Evolutionary conservation across 169 alveolate genomes (phyloP).

Genomic region (Perkinsus marinus): DNA sequence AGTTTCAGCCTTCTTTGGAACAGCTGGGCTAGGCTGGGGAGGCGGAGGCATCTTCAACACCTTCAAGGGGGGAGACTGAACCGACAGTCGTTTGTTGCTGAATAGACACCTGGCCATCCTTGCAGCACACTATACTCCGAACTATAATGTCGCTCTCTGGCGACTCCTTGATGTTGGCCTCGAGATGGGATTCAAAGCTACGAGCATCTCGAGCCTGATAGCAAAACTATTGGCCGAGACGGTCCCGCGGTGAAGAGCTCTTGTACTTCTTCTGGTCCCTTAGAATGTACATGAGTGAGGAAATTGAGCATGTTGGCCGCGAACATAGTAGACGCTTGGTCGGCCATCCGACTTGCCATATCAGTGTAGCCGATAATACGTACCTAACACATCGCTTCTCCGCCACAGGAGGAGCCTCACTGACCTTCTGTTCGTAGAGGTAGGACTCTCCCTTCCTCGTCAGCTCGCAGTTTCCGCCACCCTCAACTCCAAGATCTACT

Average conservation of each 20-base stretch:
- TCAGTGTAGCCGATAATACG: constrained; percentile 65
- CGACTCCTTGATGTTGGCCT: not conserved
- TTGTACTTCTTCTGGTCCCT: not conserved
- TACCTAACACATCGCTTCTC: constrained; percentile 35
- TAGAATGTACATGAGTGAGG: constrained; percentile 46
- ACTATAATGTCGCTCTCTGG: constrained; percentile 24
- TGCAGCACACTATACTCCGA: constrained; percentile 18
- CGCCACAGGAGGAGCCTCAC: constrained; percentile 42
- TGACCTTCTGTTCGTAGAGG: constrained; percentile 60
- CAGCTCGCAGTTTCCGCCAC: constrained; percentile 56
- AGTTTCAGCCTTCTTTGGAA: not conserved
- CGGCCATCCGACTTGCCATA: constrained; percentile 61
- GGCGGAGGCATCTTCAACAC: constrained; percentile 6
- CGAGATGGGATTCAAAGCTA: not conserved
- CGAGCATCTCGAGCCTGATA: not conserved
- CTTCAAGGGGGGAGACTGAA: not conserved
- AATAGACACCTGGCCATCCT: not conserved
- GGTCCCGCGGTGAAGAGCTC: too few species aligned
- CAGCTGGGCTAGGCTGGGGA: constrained; percentile 5
- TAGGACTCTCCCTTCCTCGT: constrained; percentile 42
- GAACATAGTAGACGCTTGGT: constrained; percentile 56
- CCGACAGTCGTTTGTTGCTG: not conserved
- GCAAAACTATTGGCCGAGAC: too few species aligned
- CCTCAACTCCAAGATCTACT: constrained; percentile 75
- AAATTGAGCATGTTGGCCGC: constrained; percentile 56